Conservation (phyloP, 2,329 filamentous ascomycete species). For the Colletotrichum horii region DNA sequence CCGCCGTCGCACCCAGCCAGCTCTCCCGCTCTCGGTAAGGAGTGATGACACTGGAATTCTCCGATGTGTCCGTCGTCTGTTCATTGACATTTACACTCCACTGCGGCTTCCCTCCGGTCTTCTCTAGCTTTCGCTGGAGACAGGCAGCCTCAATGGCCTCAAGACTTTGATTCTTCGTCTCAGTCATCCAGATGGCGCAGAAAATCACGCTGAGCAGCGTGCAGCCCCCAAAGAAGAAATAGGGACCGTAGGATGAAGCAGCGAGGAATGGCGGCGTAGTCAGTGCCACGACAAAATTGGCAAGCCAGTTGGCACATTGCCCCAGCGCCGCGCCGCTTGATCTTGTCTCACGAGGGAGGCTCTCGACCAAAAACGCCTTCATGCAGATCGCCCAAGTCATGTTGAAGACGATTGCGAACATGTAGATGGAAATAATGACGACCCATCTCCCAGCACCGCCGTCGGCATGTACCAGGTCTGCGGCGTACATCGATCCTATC, state of each 20-base stretch:
- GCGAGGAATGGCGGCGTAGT: slow-evolving; percentile 45
- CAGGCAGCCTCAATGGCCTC: slow-evolving; percentile 36
- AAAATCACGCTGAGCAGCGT: slow-evolving; percentile 39
- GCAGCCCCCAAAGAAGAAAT: slow-evolving; percentile 49
- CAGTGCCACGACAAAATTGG: slow-evolving; percentile 50
- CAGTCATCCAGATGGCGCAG: slow-evolving; percentile 43
- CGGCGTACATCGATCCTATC: slow-evolving; percentile 57
- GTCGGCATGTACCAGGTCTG: slow-evolving; percentile 37
- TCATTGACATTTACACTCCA: neutral
- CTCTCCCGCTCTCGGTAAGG: neutral
- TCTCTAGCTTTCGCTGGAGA: neutral
- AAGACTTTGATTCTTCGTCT: slow-evolving; percentile 45
- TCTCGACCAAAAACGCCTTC: slow-evolving; percentile 57
- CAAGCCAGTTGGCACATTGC: slow-evolving; percentile 56
- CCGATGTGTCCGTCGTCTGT: neutral
- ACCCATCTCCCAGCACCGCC: slow-evolving; percentile 50
- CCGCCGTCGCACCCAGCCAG: neutral
- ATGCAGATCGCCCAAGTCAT: slow-evolving; percentile 58
- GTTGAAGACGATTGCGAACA: slow-evolving; percentile 50
- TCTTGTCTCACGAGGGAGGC: slow-evolving; percentile 58
- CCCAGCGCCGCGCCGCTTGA: slow-evolving; percentile 59
- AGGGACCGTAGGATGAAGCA: slow-evolving; percentile 43
- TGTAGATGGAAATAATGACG: slow-evolving; percentile 54
- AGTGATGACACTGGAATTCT: neutral
- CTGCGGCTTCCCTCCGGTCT: neutral